A percentile compares a stretch with the other conserved stretches of the same genome.
These are phyloP conservation scores for Coemansia sp. DNA, from an alignment of 192 early-diverging fungal species.

Conservation along the genomic window DNA sequence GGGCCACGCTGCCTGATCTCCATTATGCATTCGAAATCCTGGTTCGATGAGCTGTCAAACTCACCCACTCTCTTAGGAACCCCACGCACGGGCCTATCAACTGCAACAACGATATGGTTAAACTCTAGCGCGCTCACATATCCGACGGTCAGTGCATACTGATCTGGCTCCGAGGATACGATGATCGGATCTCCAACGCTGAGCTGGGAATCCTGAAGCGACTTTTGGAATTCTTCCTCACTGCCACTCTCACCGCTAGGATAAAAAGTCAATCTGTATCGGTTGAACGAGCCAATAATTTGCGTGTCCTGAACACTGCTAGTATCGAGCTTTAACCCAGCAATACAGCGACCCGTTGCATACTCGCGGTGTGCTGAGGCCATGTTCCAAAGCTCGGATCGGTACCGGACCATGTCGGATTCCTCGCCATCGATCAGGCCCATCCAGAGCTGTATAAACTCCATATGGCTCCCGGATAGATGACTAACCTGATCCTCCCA, in stretches of 20 bases:
- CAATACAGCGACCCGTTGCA: constrained; percentile 48
- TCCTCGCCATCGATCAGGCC: constrained; percentile 75
- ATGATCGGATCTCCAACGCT: constrained; percentile 76
- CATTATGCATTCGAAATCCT: constrained; percentile 53
- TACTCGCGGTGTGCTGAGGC: constrained; percentile 54
- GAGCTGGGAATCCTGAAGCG: constrained; percentile 44
- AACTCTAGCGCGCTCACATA: constrained; percentile 62
- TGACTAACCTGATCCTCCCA: constrained; percentile 68
- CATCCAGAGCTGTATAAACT: constrained; percentile 82
- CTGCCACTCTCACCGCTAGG: not conserved
- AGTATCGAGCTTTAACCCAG: constrained; percentile 35
- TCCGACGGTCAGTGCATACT: constrained; percentile 76
- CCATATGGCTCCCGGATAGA: constrained; percentile 58
- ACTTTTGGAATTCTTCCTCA: not conserved
- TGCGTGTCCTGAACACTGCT: constrained; percentile 32
- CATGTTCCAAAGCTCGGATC: constrained; percentile 72
- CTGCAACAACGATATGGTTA: constrained; percentile 55
- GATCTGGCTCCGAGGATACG: constrained; percentile 71
- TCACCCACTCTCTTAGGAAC: constrained; percentile 54
- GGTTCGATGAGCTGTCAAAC: constrained; percentile 63
- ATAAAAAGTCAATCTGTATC: constrained; percentile 39
- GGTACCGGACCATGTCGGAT: constrained; percentile 59
- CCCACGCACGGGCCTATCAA: constrained; percentile 70
- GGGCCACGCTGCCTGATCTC: constrained; percentile 33
- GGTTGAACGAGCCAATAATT: constrained; percentile 29